Conservation (phyloP, 306 rosid genomes). For the Acacia acuminata region DNA sequence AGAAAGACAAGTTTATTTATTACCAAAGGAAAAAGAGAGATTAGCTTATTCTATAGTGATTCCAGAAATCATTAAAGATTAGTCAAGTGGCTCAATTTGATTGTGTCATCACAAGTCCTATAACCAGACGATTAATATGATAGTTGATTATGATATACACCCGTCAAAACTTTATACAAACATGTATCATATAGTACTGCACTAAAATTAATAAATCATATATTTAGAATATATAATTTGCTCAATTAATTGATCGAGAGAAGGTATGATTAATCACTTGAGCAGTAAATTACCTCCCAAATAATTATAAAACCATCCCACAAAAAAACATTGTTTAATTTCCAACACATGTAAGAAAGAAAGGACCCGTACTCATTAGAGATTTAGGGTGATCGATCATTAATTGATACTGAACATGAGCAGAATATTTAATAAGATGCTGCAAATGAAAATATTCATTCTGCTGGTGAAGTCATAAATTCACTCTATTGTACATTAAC, state of each 20-base stretch:
- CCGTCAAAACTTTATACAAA: constrained; percentile 22
- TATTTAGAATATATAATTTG: neutral
- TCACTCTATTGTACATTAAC: constrained; percentile 34
- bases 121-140: neutral
- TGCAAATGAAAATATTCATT: constrained; percentile 21
- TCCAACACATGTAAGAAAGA: neutral
- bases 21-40: too few relatives aligned
- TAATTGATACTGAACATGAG: neutral
- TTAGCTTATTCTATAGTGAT: neutral
- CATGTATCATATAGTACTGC: neutral
- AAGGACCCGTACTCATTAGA: neutral
- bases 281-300: constrained; percentile 24
- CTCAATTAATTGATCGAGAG: neutral
- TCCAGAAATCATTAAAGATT: constrained; percentile 5
- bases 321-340: too few relatives aligned
- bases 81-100: constrained; percentile 30
- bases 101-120: constrained; percentile 6
- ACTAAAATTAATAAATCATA: constrained; percentile 19
- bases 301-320: constrained; percentile 21
- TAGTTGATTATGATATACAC: constrained; percentile 25
- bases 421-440: constrained; percentile 7
- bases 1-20: constrained; percentile 21
- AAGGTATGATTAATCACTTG: neutral
- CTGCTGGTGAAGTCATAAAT: constrained; percentile 34
- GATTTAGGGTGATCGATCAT: constrained; percentile 20